Conservation (phyloP, 345 rosid genomes). For the Orychophragmus violaceus region DNA sequence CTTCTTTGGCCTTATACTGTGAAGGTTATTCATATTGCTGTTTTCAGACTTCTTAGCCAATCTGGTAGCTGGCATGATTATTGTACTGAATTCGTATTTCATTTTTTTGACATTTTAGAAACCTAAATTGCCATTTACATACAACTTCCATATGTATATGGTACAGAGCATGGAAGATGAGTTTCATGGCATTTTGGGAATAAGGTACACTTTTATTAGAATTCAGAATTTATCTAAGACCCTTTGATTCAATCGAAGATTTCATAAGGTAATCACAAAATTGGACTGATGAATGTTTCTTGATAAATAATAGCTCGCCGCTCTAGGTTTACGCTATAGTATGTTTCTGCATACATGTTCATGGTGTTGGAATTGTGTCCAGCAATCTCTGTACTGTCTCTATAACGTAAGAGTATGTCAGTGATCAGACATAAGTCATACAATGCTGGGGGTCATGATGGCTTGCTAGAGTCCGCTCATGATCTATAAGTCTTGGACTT, state of each 20-base stretch:
- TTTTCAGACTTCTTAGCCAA: background rate
- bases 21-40: background rate
- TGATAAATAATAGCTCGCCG: constrained; percentile 61
- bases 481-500: too few species aligned
- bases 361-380: too few species aligned
- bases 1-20: background rate
- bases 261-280: background rate
- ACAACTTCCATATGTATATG: constrained; percentile 84
- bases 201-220: constrained; percentile 43
- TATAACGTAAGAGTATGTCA: too few species aligned
- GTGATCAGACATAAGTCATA: too few species aligned
- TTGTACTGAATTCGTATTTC: background rate
- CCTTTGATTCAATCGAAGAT: background rate
- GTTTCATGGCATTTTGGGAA: constrained; percentile 84
- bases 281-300: constrained; percentile 5
- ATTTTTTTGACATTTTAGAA: constrained; percentile 41
- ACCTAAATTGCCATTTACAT: constrained; percentile 74
- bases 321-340: constrained; percentile 83
- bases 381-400: too few species aligned
- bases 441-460: too few species aligned
- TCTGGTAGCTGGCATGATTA: constrained; percentile 3
- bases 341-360: constrained; percentile 81
- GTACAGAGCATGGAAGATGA: constrained; percentile 95
- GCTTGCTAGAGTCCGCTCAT: too few species aligned
- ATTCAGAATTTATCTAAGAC: background rate